Percentiles rank a stretch among this genome's conserved stretches.
Conservation (phyloP, 495 filamentous ascomycete genomes). For the Penicillium diatomitis region DNA sequence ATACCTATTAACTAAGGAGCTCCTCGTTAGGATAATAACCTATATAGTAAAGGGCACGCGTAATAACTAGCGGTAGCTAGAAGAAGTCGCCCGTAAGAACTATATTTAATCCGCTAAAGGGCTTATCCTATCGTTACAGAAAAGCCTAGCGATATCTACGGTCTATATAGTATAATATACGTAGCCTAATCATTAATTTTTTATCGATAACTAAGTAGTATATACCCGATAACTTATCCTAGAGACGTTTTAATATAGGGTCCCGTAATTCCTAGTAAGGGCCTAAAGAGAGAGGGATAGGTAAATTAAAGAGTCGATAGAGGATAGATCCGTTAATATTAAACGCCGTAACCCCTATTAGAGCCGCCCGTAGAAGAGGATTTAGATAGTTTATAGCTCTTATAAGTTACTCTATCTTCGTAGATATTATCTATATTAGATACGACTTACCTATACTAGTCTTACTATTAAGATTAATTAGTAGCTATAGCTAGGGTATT, state of each 20-base stretch:
- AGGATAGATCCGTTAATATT: not conserved
- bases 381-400: not conserved
- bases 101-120: not conserved
- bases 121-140: not conserved
- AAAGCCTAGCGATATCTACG: not conserved
- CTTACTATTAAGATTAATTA: not conserved
- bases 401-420: not conserved
- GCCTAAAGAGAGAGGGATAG: not conserved
- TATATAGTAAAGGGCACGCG: not conserved
- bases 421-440: not conserved
- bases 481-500: not conserved
- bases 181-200: too few species aligned
- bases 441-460: not conserved
- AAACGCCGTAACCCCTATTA: not conserved
- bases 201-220: not conserved
- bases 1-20: not conserved
- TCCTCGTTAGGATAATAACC: not conserved
- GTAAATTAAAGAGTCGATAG: not conserved
- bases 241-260: not conserved
- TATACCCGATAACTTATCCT: not conserved
- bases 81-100: not conserved
- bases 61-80: not conserved
- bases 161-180: not conserved
- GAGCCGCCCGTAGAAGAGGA: not conserved
- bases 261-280: not conserved